These are phyloP conservation scores for Populus trichocarpa DNA, from an alignment of 441 rosid species.

Conservation along the genomic window DNA sequence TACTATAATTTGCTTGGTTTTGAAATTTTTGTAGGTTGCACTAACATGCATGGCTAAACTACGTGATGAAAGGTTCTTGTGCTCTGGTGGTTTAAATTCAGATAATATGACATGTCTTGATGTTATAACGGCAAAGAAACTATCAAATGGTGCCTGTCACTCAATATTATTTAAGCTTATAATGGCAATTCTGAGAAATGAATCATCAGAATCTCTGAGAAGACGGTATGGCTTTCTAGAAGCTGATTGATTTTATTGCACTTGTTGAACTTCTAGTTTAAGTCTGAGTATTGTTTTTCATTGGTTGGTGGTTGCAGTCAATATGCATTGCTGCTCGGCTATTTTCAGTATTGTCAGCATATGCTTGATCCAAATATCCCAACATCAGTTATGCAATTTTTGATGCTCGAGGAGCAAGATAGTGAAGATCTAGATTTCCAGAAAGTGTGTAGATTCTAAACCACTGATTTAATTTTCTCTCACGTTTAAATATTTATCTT, in stretches of 20 bases:
- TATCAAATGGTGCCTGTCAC: conserved; percentile 94
- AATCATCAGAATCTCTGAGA: conserved; percentile 94
- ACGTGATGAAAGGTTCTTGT: conserved; percentile 81
- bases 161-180: conserved; percentile 82
- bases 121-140: conserved; percentile 72
- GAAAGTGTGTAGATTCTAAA: conserved; percentile 42
- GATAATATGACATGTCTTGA: conserved; percentile 84
- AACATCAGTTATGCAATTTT: conserved; percentile 64
- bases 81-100: conserved; percentile 63
- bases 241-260: background rate
- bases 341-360: conserved; percentile 96
- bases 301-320: conserved; percentile 47
- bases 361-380: conserved; percentile 87
- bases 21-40: conserved; percentile 60
- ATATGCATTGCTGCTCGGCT: conserved; percentile 90
- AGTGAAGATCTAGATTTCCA: conserved; percentile 86
- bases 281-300: background rate
- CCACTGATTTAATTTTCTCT: conserved; percentile 4
- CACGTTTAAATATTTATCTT: conserved; percentile 11
- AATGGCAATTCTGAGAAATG: conserved; percentile 83
- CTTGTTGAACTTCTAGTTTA: background rate
- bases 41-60: conserved; percentile 97
- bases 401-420: conserved; percentile 79
- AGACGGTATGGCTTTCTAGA: conserved; percentile 63
- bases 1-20: background rate